Conservation (phyloP, 352 stramenopile genomes). For the Nothophytophthora sp. region DNA sequence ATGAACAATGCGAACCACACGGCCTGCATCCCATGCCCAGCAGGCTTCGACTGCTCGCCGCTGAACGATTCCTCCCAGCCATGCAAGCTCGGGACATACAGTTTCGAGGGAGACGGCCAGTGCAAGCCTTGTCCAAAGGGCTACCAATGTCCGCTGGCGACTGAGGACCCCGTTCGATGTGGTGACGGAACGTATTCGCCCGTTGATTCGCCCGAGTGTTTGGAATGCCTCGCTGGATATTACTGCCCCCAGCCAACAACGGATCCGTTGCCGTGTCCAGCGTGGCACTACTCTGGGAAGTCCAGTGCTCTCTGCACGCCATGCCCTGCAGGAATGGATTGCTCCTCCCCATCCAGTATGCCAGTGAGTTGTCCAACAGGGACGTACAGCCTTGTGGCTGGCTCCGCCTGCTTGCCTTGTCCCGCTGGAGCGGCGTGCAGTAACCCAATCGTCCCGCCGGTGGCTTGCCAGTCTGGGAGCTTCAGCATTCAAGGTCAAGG, state of each 20-base stretch:
- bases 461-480: constrained; percentile 44
- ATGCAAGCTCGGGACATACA: constrained; percentile 41
- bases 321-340: constrained; percentile 55
- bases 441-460: constrained; percentile 26
- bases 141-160: constrained; percentile 40
- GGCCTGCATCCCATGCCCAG: constrained; percentile 42
- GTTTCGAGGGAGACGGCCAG: constrained; percentile 36
- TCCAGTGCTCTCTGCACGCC: constrained; percentile 42
- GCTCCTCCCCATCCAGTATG: constrained; percentile 29
- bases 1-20: constrained; percentile 50
- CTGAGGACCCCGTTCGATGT: constrained; percentile 34
- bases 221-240: constrained; percentile 38
- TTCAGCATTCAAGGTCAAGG: constrained; percentile 51
- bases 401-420: constrained; percentile 40
- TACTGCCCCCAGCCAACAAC: constrained; percentile 47
- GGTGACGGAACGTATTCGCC: constrained; percentile 32
- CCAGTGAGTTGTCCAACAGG: constrained; percentile 41
- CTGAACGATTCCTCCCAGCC: constrained; percentile 7
- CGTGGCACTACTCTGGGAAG: constrained; percentile 40
- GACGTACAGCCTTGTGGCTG: constrained; percentile 42
- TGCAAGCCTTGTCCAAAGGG: constrained; percentile 53
- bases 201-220: constrained; percentile 32
- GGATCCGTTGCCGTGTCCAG: constrained; percentile 35
- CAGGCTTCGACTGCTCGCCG: constrained; percentile 42
- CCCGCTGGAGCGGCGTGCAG: constrained; percentile 39